Conservation (phyloP, 805 yeast genomes). For the Wickerhamomyces subpelliculosus region DNA sequence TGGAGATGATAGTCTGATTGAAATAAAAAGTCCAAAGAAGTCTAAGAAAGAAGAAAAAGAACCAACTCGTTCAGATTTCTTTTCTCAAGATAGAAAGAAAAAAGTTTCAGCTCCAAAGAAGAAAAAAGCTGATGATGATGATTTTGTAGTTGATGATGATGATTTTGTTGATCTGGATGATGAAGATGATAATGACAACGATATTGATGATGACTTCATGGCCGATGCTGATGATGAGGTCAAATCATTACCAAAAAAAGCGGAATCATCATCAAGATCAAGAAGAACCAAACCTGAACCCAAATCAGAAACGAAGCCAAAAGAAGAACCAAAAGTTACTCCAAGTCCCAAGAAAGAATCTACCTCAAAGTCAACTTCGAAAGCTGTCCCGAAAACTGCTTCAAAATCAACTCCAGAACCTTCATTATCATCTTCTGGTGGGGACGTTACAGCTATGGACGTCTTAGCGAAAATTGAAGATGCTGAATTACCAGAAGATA, state of each 20-base stretch:
- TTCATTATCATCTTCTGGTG: slow-evolving; percentile 4
- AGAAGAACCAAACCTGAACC: slow-evolving; percentile 2
- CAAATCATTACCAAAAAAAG: too few species aligned
- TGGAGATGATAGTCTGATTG: slow-evolving; percentile 18
- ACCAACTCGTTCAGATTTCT: slow-evolving; percentile 1
- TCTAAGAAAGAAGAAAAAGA: slow-evolving; percentile 3
- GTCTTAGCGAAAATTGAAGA: slow-evolving; percentile 64
- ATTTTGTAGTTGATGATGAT: slow-evolving; percentile 20
- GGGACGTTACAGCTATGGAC: slow-evolving; percentile 40
- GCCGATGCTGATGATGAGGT: too few species aligned
- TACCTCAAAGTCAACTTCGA: slow-evolving; percentile 2
- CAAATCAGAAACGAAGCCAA: slow-evolving; percentile 3
- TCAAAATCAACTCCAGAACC: slow-evolving; percentile 2
- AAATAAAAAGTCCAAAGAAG: slow-evolving; percentile 8
- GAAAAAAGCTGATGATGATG: slow-evolving; percentile 6
- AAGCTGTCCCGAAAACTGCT: slow-evolving; percentile 5
- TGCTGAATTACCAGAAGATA: slow-evolving; percentile 51
- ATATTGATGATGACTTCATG: slow-evolving; percentile 4
- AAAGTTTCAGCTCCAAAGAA: slow-evolving; percentile 1
- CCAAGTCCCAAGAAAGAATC: slow-evolving; percentile 2
- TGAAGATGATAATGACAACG: slow-evolving; percentile 9
- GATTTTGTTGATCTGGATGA: slow-evolving; percentile 7
- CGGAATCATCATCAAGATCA: slow-evolving; percentile 3
- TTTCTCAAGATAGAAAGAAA: too few species aligned
- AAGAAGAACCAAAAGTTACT: slow-evolving; percentile 2